phyloP scores from a whole-genome alignment of 148 eudicot species.

The Chenopodium suecicum region DNA sequence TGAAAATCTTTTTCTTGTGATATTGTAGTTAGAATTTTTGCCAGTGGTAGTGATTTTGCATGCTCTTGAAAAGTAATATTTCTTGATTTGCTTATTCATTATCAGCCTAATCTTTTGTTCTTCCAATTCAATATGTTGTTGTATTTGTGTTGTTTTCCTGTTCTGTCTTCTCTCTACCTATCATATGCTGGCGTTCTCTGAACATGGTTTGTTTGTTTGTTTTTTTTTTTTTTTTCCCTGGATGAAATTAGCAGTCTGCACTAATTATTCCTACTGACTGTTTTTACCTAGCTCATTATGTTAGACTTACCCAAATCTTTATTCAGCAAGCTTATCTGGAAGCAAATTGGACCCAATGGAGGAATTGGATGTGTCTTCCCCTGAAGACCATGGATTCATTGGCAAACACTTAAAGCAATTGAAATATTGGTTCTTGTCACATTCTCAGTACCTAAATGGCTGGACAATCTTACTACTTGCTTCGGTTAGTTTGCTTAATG shows the following conservation, averaged over 20 bases:
- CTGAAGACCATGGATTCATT: conserved; percentile 50
- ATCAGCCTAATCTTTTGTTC: too few species aligned
- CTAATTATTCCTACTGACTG: neutral
- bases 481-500: conserved; percentile 64
- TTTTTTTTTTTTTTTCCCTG: too few species aligned
- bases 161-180: neutral
- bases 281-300: neutral
- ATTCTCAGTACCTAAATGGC: conserved; percentile 86
- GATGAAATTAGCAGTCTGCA: too few species aligned
- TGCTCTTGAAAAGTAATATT: too few species aligned
- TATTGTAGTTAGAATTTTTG: too few species aligned
- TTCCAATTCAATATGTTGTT: too few species aligned
- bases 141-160: neutral
- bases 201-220: too few species aligned
- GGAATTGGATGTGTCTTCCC: conserved; percentile 57
- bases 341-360: conserved; percentile 53
- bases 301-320: neutral
- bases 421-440: conserved; percentile 78
- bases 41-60: too few species aligned
- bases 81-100: too few species aligned
- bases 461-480: conserved; percentile 85
- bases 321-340: conserved; percentile 77
- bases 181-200: neutral
- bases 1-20: too few species aligned
- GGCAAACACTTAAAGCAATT: conserved; percentile 44